These are phyloP conservation scores for Coemansia sp. DNA, from an alignment of 192 early-diverging fungal genomes.

Conservation along the genomic window DNA sequence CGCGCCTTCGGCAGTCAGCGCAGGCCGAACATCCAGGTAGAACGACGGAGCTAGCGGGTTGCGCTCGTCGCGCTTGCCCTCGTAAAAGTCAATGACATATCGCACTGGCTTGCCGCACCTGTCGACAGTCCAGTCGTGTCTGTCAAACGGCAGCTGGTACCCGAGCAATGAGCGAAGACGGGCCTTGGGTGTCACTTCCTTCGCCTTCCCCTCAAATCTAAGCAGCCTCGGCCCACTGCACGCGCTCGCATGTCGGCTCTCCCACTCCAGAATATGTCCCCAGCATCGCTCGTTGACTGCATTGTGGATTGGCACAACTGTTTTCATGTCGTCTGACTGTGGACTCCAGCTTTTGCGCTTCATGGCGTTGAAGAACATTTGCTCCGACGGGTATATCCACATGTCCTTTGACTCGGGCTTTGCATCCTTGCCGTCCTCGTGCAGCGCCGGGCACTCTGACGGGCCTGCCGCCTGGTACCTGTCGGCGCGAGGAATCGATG, in stretches of 20 bases:
- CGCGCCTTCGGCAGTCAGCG: slow-evolving; percentile 50
- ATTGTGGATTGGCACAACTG: slow-evolving; percentile 91
- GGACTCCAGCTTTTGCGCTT: slow-evolving; percentile 86
- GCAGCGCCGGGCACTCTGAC: slow-evolving; percentile 26
- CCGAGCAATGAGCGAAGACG: slow-evolving; percentile 31
- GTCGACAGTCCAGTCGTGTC: slow-evolving; percentile 92
- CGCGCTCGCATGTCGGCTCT: slow-evolving; percentile 37
- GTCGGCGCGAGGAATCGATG: slow-evolving; percentile 70
- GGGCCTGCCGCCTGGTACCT: slow-evolving; percentile 48
- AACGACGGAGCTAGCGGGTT: slow-evolving; percentile 58
- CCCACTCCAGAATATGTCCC: slow-evolving; percentile 83
- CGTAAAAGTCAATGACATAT: slow-evolving; percentile 92
- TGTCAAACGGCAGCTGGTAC: slow-evolving; percentile 82
- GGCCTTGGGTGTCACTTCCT: slow-evolving; percentile 37
- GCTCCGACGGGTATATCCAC: slow-evolving; percentile 92
- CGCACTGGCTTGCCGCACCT: slow-evolving; percentile 80
- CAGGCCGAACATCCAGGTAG: slow-evolving; percentile 87
- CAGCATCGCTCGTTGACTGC: slow-evolving; percentile 90
- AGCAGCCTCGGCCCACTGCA: slow-evolving; percentile 41
- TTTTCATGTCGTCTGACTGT: slow-evolving; percentile 74
- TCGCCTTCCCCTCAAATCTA: slow-evolving; percentile 42
- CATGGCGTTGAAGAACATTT: slow-evolving; percentile 97
- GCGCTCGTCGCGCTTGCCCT: slow-evolving; percentile 55
- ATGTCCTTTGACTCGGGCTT: slow-evolving; percentile 20
- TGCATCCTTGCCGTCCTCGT: slow-evolving; percentile 13